Evolutionary conservation across 768 basidiomycete genomes (phyloP).

Genomic region (Collybia sordida): DNA sequence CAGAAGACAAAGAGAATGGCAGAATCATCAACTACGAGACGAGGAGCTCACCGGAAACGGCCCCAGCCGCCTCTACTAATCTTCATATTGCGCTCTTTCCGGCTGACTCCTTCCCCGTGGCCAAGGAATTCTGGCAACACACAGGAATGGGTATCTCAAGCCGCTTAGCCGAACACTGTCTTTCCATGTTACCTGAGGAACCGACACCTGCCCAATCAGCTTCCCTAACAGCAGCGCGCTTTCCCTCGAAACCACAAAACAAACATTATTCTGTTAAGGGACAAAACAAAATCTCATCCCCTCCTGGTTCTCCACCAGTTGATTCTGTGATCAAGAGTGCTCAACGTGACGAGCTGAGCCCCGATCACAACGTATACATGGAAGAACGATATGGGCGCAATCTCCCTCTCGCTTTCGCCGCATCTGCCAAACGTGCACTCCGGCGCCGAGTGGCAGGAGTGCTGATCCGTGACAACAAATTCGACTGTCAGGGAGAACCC

Average conservation of each 20-base stretch:
- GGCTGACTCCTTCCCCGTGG: slow-evolving; percentile 53
- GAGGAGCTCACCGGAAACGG: slow-evolving; percentile 17
- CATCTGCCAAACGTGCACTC: slow-evolving; percentile 83
- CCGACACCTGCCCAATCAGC: slow-evolving; percentile 20
- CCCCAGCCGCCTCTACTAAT: slow-evolving; percentile 41
- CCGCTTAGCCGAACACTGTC: slow-evolving; percentile 79
- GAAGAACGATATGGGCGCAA: slow-evolving; percentile 97
- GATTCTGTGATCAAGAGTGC: slow-evolving; percentile 4
- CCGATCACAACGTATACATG: slow-evolving; percentile 73
- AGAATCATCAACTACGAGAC: slow-evolving; percentile 24
- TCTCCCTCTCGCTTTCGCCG: slow-evolving; percentile 67
- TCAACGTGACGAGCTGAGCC: slow-evolving; percentile 46
- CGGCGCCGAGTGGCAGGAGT: slow-evolving; percentile 90
- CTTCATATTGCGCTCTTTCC: slow-evolving; percentile 86
- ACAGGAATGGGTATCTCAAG: slow-evolving; percentile 89
- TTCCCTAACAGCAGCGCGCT: slow-evolving; percentile 29
- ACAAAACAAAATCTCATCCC: slow-evolving; percentile 9
- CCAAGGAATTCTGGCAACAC: slow-evolving; percentile 97
- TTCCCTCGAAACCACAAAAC: slow-evolving; percentile 46
- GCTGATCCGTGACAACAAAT: slow-evolving; percentile 57
- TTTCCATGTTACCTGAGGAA: slow-evolving; percentile 64
- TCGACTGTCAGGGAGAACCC: slow-evolving; percentile 30
- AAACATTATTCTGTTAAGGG: slow-evolving; percentile 55
- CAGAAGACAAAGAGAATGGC: slow-evolving; percentile 44
- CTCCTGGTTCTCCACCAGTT: slow-evolving; percentile 9